phyloP scores from a whole-genome alignment of 768 basidiomycete genomes.

The Lentinula boryana region DNA sequence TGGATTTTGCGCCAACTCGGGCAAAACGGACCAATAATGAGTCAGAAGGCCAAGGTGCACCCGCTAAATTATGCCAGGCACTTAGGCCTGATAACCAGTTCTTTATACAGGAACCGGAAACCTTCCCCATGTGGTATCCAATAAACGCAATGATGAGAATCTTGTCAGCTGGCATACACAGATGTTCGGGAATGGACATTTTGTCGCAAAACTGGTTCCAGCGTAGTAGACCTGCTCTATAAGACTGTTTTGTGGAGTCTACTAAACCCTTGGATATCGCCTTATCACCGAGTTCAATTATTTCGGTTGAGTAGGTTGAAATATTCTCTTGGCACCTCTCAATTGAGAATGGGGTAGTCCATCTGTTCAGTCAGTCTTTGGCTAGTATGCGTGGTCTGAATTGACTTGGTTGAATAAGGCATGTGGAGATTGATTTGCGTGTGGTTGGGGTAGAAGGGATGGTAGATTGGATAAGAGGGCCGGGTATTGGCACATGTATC shows the following conservation, averaged over 20 bases:
- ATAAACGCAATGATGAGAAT: conserved; percentile 22
- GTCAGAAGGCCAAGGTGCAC: conserved; percentile 30
- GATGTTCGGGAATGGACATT: conserved; percentile 16
- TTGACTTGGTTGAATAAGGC: too few relatives aligned
- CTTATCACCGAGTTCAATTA: background rate
- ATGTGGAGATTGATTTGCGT: too few relatives aligned
- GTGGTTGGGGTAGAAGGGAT: too few relatives aligned
- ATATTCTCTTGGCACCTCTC: too few relatives aligned
- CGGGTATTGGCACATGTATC: too few relatives aligned
- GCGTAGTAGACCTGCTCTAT: conserved; percentile 24
- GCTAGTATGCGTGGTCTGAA: too few relatives aligned
- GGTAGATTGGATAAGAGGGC: too few relatives aligned
- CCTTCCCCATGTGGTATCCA: conserved; percentile 1
- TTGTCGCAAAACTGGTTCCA: conserved; percentile 29
- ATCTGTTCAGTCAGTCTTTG: too few relatives aligned
- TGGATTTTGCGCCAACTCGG: conserved; percentile 16
- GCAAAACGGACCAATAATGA: conserved; percentile 11
- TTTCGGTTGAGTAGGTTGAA: too few relatives aligned
- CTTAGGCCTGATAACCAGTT: conserved; percentile 28
- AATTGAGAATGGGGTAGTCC: too few relatives aligned
- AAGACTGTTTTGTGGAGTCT: conserved; percentile 14
- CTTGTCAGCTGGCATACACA: conserved; percentile 23
- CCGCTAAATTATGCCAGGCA: conserved; percentile 28
- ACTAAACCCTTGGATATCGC: conserved; percentile 3
- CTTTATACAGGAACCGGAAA: too few relatives aligned